Evolutionary conservation across 1,284 basidiomycete genomes (phyloP).

Genomic region (Thecaphora thlaspeos): DNA sequence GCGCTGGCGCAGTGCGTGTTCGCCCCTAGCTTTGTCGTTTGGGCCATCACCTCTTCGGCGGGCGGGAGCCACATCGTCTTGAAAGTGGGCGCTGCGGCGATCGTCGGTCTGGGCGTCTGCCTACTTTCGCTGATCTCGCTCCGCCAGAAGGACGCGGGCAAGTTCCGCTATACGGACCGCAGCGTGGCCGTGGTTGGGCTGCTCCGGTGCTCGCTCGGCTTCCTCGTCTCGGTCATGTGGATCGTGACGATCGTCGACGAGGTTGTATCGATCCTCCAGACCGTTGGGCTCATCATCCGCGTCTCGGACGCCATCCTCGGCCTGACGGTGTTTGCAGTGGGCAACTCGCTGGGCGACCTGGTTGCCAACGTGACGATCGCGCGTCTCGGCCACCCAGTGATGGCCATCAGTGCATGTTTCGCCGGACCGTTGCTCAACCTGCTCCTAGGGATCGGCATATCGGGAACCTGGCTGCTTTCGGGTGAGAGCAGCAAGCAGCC

Average conservation of each 20-base stretch:
- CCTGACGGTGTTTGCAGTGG: conserved; percentile 90
- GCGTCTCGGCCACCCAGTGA: conserved; percentile 50
- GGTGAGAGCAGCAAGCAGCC: conserved; percentile 9
- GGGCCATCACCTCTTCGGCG: conserved; percentile 33
- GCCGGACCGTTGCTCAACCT: conserved; percentile 96
- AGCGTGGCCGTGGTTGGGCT: conserved; percentile 19
- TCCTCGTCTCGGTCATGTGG: conserved; percentile 50
- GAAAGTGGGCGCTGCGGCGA: conserved; percentile 15
- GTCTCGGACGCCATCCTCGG: conserved; percentile 97
- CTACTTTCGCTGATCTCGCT: conserved; percentile 16
- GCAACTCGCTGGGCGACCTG: conserved; percentile 91
- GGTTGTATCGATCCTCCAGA: conserved; percentile 62
- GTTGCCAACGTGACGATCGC: conserved; percentile 87
- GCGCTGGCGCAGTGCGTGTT: conserved; percentile 38
- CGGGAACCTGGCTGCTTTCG: conserved; percentile 61
- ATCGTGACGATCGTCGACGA: conserved; percentile 55
- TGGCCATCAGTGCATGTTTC: conserved; percentile 81
- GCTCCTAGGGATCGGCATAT: conserved; percentile 80
- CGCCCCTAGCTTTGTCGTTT: conserved; percentile 43
- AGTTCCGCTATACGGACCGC: conserved; percentile 23
- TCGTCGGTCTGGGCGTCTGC: conserved; percentile 5
- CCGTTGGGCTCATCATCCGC: conserved; percentile 87
- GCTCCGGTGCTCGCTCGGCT: conserved; percentile 44
- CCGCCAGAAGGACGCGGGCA: conserved; percentile 16
- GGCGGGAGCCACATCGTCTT: conserved; percentile 8